phyloP scores from a whole-genome alignment of 2,329 filamentous ascomycete genomes.

The Endothia cerciana region DNA sequence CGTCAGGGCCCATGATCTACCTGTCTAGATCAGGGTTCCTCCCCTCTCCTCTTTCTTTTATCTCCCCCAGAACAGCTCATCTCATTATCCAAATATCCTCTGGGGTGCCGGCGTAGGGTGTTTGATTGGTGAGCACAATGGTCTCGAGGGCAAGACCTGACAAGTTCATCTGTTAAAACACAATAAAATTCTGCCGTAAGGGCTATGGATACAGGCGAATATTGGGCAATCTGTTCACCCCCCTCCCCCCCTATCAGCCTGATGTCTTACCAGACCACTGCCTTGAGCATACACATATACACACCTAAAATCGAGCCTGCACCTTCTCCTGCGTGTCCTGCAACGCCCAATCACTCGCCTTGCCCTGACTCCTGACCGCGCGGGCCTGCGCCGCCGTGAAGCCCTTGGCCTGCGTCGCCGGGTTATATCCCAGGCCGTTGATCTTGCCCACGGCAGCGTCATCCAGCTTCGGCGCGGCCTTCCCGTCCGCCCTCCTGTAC shows the following conservation, averaged over 20 bases:
- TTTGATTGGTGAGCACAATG: too few species aligned
- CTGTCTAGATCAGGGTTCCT: background rate
- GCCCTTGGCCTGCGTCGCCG: conserved; percentile 84
- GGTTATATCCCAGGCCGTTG: conserved; percentile 84
- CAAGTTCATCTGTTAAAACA: too few species aligned
- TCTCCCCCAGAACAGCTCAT: too few species aligned
- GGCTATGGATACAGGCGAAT: too few species aligned
- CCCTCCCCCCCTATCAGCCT: background rate
- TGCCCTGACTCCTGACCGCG: conserved; percentile 70
- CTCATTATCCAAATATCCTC: too few species aligned
- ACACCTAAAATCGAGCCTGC: conserved; percentile 45
- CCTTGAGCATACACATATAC: background rate
- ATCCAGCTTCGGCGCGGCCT: conserved; percentile 61
- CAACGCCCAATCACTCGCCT: conserved; percentile 73
- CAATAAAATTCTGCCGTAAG: too few species aligned
- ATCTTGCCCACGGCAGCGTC: conserved; percentile 66
- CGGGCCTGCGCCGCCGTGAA: conserved; percentile 79
- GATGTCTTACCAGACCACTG: background rate
- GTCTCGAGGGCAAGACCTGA: too few species aligned
- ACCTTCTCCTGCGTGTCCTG: conserved; percentile 76
- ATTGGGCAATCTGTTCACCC: background rate
- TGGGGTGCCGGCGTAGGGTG: too few species aligned
- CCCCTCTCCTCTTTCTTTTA: too few species aligned
- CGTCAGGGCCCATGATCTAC: background rate
- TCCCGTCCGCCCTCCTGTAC: conserved; percentile 82